Conservation (phyloP, 2,329 filamentous ascomycete genomes). For the Penicillium griseofulvum region DNA sequence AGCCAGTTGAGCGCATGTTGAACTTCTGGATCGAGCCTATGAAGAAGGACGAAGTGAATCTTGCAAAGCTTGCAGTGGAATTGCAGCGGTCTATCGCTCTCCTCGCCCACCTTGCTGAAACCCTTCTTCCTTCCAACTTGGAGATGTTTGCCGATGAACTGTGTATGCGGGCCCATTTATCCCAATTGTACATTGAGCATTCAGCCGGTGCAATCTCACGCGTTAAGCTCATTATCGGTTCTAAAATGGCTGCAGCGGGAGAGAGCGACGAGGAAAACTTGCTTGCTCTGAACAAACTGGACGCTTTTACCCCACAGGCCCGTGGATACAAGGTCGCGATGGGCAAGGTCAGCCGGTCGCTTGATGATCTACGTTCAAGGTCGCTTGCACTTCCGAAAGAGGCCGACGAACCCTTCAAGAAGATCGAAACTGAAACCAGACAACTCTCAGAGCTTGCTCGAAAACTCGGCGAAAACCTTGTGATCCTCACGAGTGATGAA, state of each 20-base stretch:
- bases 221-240: conserved; percentile 64
- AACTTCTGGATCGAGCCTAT: conserved; percentile 85
- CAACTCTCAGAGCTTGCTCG: conserved; percentile 66
- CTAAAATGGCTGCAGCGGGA: conserved; percentile 55
- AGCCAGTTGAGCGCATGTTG: conserved; percentile 84
- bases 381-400: conserved; percentile 71
- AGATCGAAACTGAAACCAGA: conserved; percentile 62
- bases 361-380: conserved; percentile 73
- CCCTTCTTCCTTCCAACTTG: conserved; percentile 67
- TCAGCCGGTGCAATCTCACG: conserved; percentile 66
- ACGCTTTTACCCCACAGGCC: conserved; percentile 69
- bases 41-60: conserved; percentile 79
- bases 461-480: conserved; percentile 64
- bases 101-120: conserved; percentile 79
- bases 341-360: conserved; percentile 70
- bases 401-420: conserved; percentile 66
- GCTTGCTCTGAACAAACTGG: conserved; percentile 68
- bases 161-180: conserved; percentile 71
- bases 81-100: conserved; percentile 81
- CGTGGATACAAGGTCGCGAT: conserved; percentile 81
- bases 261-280: conserved; percentile 69
- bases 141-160: conserved; percentile 75
- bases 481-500: conserved; percentile 67
- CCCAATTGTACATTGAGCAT: conserved; percentile 80
- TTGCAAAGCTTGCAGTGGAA: conserved; percentile 76